Evolutionary conservation across 768 basidiomycete genomes (phyloP).

Genomic region (Pholiota molesta): DNA sequence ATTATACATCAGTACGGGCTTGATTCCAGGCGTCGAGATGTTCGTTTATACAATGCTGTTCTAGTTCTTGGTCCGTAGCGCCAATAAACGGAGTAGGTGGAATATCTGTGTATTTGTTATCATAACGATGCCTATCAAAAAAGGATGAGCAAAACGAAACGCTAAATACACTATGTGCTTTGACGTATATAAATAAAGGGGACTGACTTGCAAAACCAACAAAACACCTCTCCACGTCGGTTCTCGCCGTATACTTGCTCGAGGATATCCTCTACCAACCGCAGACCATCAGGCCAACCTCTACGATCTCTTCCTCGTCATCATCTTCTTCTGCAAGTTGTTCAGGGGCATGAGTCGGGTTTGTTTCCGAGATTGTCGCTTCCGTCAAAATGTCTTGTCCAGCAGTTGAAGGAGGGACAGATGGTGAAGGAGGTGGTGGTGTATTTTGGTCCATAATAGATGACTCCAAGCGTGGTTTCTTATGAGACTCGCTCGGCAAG

Average conservation of each 20-base stretch:
- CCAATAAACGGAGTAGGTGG: conserved; percentile 38
- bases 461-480: conserved; percentile 3
- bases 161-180: not conserved
- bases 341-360: conserved; percentile 14
- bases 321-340: conserved; percentile 29
- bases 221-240: conserved; percentile 36
- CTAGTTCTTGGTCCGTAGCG: conserved; percentile 44
- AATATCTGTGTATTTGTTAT: conserved; percentile 27
- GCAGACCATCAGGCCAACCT: conserved; percentile 46
- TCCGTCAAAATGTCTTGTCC: not conserved
- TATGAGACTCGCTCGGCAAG: not conserved
- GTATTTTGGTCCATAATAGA: not conserved
- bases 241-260: conserved; percentile 43
- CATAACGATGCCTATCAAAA: conserved; percentile 33
- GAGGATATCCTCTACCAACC: conserved; percentile 43
- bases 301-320: conserved; percentile 37
- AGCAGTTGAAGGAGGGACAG: not conserved
- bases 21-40: conserved; percentile 55
- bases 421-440: not conserved
- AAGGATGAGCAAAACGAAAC: not conserved
- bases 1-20: conserved; percentile 28
- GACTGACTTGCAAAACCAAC: conserved; percentile 58
- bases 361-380: not conserved
- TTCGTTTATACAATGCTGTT: conserved; percentile 49
- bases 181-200: not conserved